A percentile compares a stretch with the other conserved stretches of the same genome.
Evolutionary conservation across 2,329 filamentous ascomycete species (phyloP).

Genomic region (Byssochlamys sp.): DNA sequence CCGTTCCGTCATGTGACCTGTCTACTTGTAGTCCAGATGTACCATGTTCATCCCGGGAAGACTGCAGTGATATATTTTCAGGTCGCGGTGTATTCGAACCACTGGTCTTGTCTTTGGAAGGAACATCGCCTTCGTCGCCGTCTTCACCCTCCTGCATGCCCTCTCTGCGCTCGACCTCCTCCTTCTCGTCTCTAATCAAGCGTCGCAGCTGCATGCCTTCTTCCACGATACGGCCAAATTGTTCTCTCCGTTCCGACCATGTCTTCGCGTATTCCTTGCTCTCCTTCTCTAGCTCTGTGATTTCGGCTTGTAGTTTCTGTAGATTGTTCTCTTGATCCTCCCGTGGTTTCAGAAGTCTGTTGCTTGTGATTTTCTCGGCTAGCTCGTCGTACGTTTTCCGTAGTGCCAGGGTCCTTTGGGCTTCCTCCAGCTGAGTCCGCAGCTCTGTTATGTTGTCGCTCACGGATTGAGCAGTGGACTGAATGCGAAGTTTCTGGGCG

Average conservation of each 20-base stretch:
- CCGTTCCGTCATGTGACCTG: constrained; percentile 18
- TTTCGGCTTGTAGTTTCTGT: constrained; percentile 76
- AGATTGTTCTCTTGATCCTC: constrained; percentile 72
- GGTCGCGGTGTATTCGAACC: constrained; percentile 41
- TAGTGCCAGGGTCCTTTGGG: constrained; percentile 63
- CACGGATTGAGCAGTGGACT: constrained; percentile 67
- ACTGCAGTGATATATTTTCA: constrained; percentile 34
- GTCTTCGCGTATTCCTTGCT: constrained; percentile 70
- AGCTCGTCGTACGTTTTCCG: constrained; percentile 81
- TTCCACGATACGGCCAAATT: constrained; percentile 80
- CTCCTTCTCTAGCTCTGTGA: constrained; percentile 74
- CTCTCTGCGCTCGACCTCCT: constrained; percentile 79
- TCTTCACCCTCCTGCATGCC: constrained; percentile 62
- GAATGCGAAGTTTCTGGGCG: constrained; percentile 67
- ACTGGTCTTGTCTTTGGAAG: constrained; percentile 40
- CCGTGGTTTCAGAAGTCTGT: constrained; percentile 68
- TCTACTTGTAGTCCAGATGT: constrained; percentile 22
- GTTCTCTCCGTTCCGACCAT: constrained; percentile 74
- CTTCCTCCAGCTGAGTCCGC: constrained; percentile 64
- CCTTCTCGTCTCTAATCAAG: constrained; percentile 87
- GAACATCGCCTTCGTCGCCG: constrained; percentile 43
- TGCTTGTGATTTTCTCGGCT: constrained; percentile 75
- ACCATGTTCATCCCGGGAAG: constrained; percentile 23
- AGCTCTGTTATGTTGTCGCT: constrained; percentile 64
- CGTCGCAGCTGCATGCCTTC: constrained; percentile 79